Base-by-base conservation (phyloP, 164 flowering plant genomes). In the Macadamia tetraphylla region DNA sequence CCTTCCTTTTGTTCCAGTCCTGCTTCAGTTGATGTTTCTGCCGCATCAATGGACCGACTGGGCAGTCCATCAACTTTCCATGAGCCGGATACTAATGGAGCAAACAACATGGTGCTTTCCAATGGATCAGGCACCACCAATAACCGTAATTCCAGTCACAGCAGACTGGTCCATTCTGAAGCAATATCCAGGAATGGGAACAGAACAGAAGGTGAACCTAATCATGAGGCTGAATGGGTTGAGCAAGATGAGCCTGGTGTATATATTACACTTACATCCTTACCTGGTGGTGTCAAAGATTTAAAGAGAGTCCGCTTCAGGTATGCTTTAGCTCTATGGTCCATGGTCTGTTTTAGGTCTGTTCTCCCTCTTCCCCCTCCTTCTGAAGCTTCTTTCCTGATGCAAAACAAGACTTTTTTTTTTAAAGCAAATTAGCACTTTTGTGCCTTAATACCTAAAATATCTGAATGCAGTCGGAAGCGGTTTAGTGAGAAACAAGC, bases 231-330 rank as follows among this genome's bases (percentile, higher is more conserved):
- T 75, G 98, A 93, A 77, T 86, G 91, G 94, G 97, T 94, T 71
- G 98, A 90, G 77, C 98, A 94, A 82, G 95, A 94, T 73, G 98
- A 94, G 61, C 92, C 96, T 64, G 98, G 98, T 66, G 98, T 94
- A 15, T 92, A 92, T 73, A 88, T 94, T 42, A 91, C 98, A 15
- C 86, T 94, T 66, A 84, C 93, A 58, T 81, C 96, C 62, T 79
- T 92, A 64, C 92, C 92, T 65, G 93, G 93, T 30, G 97, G 96
- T 64, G 79, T 58, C 46, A 86, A 82, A 76, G 97, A 94, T 82
- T 91, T 94, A 29, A 91, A 88, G 75, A 84, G 98, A 56, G 98
- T 94, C 73, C 95, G 98, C 61, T 94, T 94, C 93, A 92, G 98
- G 98, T 94, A 81, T 69, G 66, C 62, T 52, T 2, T 53, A 42